A percentile compares a stretch with the other conserved stretches of the same genome.
phyloP scores from a whole-genome alignment of 108 stramenopile genomes.

The Nitzschia sp. region DNA sequence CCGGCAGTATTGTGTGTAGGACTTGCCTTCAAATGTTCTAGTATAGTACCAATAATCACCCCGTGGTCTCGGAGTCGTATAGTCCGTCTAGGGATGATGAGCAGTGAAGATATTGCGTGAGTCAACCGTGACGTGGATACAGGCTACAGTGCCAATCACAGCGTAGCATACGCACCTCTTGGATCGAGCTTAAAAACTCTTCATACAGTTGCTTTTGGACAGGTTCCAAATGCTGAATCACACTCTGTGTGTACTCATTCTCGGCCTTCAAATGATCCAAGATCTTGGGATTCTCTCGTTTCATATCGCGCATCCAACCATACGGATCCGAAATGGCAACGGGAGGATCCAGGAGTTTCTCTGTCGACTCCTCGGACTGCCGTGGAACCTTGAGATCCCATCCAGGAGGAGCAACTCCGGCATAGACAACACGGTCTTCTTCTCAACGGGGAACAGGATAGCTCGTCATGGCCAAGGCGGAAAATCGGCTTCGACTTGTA shows the following conservation, averaged over 20 bases:
- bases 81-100: conserved; percentile 82
- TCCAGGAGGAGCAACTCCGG: conserved; percentile 44
- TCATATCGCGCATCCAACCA: conserved; percentile 93
- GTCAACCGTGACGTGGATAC: no score
- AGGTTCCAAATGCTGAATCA: conserved; percentile 65
- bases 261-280: conserved; percentile 80
- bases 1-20: conserved; percentile 86
- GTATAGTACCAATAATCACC: conserved; percentile 86
- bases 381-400: conserved; percentile 43
- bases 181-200: conserved; percentile 70
- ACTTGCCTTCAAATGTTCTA: conserved; percentile 85
- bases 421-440: conserved; percentile 64
- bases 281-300: conserved; percentile 69
- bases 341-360: conserved; percentile 80
- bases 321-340: conserved; percentile 74
- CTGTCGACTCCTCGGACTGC: conserved; percentile 60
- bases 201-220: conserved; percentile 70
- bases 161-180: conserved; percentile 34
- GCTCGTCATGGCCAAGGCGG: background rate
- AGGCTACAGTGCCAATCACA: no score
- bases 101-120: no score
- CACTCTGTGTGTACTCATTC: conserved; percentile 75
- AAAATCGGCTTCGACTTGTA: background rate
- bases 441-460: conserved; percentile 74
- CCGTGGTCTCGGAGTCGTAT: conserved; percentile 68